Conservation (phyloP, 2,329 filamentous ascomycete genomes). For the Trichoderma pleuroti region DNA sequence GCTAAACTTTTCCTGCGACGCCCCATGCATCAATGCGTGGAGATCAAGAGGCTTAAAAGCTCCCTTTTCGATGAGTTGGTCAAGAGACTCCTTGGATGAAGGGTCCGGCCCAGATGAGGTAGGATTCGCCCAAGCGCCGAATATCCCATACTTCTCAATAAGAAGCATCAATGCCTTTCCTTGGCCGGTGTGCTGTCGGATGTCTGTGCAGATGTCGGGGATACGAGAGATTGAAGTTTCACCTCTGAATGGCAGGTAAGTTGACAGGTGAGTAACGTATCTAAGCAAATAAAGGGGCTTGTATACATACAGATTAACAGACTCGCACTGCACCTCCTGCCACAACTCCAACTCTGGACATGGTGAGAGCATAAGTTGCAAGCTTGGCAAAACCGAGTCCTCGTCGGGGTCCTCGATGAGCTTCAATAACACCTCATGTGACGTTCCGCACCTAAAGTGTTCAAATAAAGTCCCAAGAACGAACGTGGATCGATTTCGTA, state of each 20-base stretch:
- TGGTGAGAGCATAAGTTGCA: not conserved
- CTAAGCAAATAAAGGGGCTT: too few relatives aligned
- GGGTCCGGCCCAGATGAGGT: not conserved
- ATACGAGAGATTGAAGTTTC: not conserved
- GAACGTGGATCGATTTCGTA: not conserved
- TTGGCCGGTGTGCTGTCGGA: not conserved
- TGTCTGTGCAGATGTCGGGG: not conserved
- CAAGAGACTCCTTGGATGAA: slow-evolving; percentile 11
- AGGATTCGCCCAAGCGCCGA: not conserved
- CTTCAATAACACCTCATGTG: not conserved
- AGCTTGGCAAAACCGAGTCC: not conserved
- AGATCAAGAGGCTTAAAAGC: slow-evolving; percentile 7
- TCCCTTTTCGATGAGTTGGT: slow-evolving; percentile 14
- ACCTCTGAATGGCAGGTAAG: not conserved
- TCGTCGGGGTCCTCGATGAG: not conserved
- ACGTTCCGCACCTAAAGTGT: not conserved
- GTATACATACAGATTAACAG: not conserved
- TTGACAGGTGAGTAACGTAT: not conserved
- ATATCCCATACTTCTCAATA: not conserved
- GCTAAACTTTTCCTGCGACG: not conserved
- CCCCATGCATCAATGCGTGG: not conserved
- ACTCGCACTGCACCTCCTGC: not conserved
- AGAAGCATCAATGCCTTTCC: not conserved
- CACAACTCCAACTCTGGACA: not conserved
- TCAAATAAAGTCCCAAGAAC: slow-evolving; percentile 4